phyloP scores from a whole-genome alignment of 257 asterid genomes.

The Solanum etuberosum region DNA sequence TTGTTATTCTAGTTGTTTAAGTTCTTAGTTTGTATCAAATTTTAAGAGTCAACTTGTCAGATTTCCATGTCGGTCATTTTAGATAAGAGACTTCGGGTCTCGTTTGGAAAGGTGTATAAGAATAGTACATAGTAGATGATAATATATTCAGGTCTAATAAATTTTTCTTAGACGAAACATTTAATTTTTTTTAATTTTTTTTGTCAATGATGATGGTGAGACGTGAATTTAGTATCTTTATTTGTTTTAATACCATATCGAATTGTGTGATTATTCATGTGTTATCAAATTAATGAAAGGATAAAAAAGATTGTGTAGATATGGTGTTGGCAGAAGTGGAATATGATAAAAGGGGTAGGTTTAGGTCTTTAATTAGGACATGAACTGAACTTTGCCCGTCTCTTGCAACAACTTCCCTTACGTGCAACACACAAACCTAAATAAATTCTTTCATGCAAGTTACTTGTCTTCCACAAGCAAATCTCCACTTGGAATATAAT shows the following conservation, averaged over 20 bases:
- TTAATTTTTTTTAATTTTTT: background rate
- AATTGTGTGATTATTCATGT: background rate
- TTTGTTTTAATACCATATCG: background rate
- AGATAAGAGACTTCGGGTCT: background rate
- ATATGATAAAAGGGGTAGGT: background rate
- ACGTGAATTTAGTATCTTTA: background rate
- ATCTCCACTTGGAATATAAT: background rate
- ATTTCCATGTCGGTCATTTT: background rate
- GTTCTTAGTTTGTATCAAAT: background rate
- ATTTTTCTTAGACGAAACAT: background rate
- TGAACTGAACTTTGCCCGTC: background rate
- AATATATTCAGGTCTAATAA: background rate
- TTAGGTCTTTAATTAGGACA: too few species aligned
- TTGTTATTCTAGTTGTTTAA: background rate
- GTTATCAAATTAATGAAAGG: background rate
- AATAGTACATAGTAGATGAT: background rate
- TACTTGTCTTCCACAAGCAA: background rate
- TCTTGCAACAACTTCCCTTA: background rate
- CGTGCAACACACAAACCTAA: constrained; percentile 19
- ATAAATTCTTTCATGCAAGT: background rate
- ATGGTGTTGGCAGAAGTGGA: background rate
- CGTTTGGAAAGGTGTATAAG: background rate
- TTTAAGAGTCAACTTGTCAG: background rate
- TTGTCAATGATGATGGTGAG: background rate
- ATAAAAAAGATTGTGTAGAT: background rate